Conservation (phyloP, 1,139 yeast genomes). For the Pneumocystis jirovecii region DNA sequence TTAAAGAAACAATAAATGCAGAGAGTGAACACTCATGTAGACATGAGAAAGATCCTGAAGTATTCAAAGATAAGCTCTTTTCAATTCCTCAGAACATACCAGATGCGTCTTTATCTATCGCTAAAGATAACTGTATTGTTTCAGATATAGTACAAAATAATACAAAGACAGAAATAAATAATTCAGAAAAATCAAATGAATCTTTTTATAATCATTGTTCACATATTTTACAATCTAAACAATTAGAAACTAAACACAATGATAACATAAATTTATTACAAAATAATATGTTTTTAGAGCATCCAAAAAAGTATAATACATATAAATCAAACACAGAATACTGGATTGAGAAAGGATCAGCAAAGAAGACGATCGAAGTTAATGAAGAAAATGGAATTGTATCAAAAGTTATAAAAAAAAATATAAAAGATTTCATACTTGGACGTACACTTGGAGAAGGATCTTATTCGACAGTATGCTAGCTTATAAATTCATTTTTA, state of each 20-base stretch:
- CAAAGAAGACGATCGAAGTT: conserved; percentile 34
- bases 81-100: background rate
- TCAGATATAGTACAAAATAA: background rate
- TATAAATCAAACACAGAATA: conserved; percentile 17
- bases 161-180: background rate
- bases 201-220: background rate
- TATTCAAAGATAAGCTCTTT: background rate
- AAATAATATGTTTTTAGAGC: background rate
- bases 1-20: background rate
- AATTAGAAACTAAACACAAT: background rate
- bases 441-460: conserved; percentile 89
- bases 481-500: background rate
- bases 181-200: background rate
- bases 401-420: conserved; percentile 32
- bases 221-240: background rate
- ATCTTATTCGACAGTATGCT: conserved; percentile 57
- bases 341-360: conserved; percentile 37
- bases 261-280: conserved; percentile 2
- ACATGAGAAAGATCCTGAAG: background rate
- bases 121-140: background rate
- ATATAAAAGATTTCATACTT: conserved; percentile 72
- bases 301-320: conserved; percentile 2
- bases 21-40: background rate
- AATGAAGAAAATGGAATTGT: conserved; percentile 24
- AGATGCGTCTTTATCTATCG: background rate